Conservation (phyloP, 805 yeast species). For the Sporopachydermia quercuum region DNA sequence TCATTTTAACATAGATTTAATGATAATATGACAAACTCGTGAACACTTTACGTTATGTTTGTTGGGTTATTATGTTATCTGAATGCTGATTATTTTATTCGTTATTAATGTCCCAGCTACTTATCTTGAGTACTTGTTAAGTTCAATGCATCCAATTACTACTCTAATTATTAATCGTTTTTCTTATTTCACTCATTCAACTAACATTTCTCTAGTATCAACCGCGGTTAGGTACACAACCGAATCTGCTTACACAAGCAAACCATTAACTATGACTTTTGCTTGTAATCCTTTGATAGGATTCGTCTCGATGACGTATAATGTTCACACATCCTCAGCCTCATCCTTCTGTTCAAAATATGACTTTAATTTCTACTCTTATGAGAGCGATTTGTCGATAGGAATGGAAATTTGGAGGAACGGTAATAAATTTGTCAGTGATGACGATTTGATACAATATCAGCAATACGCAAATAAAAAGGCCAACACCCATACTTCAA, state of each 20-base stretch:
- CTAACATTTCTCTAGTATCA: conserved; percentile 27
- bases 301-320: conserved; percentile 73
- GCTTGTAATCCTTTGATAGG: conserved; percentile 86
- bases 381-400: conserved; percentile 69
- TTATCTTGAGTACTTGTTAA: too few species aligned
- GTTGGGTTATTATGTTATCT: too few species aligned
- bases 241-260: conserved; percentile 71
- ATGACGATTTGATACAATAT: conserved; percentile 3
- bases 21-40: neutral
- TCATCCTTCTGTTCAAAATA: conserved; percentile 73
- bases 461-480: neutral
- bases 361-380: conserved; percentile 83
- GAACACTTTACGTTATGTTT: too few species aligned
- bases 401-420: conserved; percentile 76
- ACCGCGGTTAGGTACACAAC: conserved; percentile 77
- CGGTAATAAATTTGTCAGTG: conserved; percentile 11
- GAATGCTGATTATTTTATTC: too few species aligned
- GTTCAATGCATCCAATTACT: too few species aligned
- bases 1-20: too few species aligned
- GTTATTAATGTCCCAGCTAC: too few species aligned
- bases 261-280: conserved; percentile 78
- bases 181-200: too few species aligned
- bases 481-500: too few species aligned
- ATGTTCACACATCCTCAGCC: conserved; percentile 62
- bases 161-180: too few species aligned